Percentiles rank a stretch among this genome's conserved stretches.
phyloP scores from a whole-genome alignment of 1,139 yeast genomes.

The Pichia sp. region DNA sequence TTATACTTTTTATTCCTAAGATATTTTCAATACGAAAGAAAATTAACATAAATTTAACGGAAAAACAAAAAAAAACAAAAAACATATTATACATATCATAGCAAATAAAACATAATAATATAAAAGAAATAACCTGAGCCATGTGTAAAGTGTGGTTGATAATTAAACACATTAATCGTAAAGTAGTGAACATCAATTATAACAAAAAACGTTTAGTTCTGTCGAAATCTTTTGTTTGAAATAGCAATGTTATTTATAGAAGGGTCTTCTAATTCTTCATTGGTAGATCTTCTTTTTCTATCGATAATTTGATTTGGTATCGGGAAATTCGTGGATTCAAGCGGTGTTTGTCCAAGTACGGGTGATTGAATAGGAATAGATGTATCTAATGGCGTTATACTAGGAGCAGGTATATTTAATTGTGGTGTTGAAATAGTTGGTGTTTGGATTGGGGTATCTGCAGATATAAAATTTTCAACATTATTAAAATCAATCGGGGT shows the following conservation, averaged over 20 bases:
- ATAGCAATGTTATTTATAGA: background rate
- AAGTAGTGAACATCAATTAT: background rate
- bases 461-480: conserved; percentile 11
- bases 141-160: no score
- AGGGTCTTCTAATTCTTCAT: background rate
- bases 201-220: background rate
- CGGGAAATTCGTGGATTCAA: background rate
- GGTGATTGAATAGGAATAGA: background rate
- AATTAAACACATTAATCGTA: no score
- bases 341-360: background rate
- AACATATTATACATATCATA: background rate
- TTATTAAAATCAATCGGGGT: conserved; percentile 12
- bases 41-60: background rate
- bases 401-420: background rate
- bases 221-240: background rate
- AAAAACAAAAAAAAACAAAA: background rate
- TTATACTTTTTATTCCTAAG: no score
- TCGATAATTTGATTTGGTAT: background rate
- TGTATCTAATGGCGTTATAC: background rate
- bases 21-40: no score
- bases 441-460: conserved; percentile 8
- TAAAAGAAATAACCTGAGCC: background rate
- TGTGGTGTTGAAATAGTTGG: conserved; percentile 4
- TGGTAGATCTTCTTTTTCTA: background rate
- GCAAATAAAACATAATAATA: background rate